A percentile compares a stretch with the other conserved stretches of the same genome.
Evolutionary conservation across 164 flowering plant species (phyloP).

Genomic region (Cinnamomum micranthum): DNA sequence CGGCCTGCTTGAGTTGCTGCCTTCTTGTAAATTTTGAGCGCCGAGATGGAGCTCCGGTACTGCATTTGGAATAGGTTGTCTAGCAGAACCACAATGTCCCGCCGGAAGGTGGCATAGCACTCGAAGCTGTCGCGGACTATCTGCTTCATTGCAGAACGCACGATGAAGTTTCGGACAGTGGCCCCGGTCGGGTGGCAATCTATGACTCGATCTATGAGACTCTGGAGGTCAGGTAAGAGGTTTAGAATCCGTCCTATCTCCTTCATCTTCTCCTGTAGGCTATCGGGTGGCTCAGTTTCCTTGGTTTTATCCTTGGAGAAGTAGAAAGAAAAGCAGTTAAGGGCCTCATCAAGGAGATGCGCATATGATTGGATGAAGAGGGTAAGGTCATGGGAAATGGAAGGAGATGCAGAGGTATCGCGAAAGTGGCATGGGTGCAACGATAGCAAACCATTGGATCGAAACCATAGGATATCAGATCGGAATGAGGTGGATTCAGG

Average conservation of each 20-base stretch:
- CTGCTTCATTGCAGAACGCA: conserved; percentile 45
- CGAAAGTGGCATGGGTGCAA: conserved; percentile 50
- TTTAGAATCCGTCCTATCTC: conserved; percentile 28
- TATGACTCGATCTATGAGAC: conserved; percentile 46
- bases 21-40: conserved; percentile 48
- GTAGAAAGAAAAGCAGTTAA: conserved; percentile 19
- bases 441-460: conserved; percentile 38
- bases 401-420: conserved; percentile 40
- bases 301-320: background rate
- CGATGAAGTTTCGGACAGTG: conserved; percentile 29
- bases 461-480: conserved; percentile 35
- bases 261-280: conserved; percentile 24
- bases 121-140: conserved; percentile 55
- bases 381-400: conserved; percentile 31
- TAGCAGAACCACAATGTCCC: conserved; percentile 27
- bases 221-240: conserved; percentile 43
- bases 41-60: conserved; percentile 30
- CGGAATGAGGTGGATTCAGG: conserved; percentile 35
- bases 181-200: conserved; percentile 43
- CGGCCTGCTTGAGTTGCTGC: conserved; percentile 45
- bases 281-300: background rate
- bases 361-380: conserved; percentile 50
- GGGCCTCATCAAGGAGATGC: conserved; percentile 47
- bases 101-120: conserved; percentile 35
- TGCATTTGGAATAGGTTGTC: conserved; percentile 53